phyloP scores from a whole-genome alignment of 192 early-diverging fungal genomes.

The Borealophlyctis nickersoniae region DNA sequence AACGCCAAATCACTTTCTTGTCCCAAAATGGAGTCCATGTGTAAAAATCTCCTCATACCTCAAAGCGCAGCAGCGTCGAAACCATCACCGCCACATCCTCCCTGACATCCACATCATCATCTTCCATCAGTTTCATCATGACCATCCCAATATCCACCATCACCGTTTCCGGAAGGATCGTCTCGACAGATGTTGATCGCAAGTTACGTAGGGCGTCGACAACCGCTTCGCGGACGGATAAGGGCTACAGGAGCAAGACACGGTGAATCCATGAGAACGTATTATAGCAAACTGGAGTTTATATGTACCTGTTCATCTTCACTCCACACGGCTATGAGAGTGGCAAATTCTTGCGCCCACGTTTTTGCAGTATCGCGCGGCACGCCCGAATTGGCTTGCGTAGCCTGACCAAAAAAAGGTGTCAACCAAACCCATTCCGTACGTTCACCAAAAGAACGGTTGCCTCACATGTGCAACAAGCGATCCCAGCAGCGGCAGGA shows the following conservation, averaged over 20 bases:
- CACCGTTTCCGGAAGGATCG: background rate
- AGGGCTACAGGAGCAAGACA: slow-evolving; percentile 39
- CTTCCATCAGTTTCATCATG: slow-evolving; percentile 55
- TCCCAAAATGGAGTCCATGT: slow-evolving; percentile 9
- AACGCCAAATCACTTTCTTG: background rate
- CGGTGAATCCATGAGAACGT: no score
- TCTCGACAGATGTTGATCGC: background rate
- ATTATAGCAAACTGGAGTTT: no score
- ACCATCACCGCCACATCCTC: slow-evolving; percentile 61
- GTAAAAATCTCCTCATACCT: slow-evolving; percentile 29
- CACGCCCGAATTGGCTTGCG: slow-evolving; percentile 11
- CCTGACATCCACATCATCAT: slow-evolving; percentile 77
- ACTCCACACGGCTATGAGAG: slow-evolving; percentile 46
- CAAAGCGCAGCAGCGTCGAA: slow-evolving; percentile 45
- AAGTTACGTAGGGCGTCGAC: slow-evolving; percentile 37
- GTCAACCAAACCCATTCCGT: no score
- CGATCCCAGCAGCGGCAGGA: slow-evolving; percentile 55
- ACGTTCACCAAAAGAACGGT: background rate
- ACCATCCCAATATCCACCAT: slow-evolving; percentile 52
- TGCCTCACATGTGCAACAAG: slow-evolving; percentile 44
- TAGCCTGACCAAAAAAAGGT: slow-evolving; percentile 31
- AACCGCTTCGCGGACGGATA: slow-evolving; percentile 55
- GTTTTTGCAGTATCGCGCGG: slow-evolving; percentile 22
- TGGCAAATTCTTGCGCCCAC: background rate
- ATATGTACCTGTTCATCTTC: slow-evolving; percentile 36